A percentile compares a stretch with the other conserved stretches of the same genome.
Conservation (phyloP, 2,329 filamentous ascomycete genomes). For the Aspergillus niger region DNA sequence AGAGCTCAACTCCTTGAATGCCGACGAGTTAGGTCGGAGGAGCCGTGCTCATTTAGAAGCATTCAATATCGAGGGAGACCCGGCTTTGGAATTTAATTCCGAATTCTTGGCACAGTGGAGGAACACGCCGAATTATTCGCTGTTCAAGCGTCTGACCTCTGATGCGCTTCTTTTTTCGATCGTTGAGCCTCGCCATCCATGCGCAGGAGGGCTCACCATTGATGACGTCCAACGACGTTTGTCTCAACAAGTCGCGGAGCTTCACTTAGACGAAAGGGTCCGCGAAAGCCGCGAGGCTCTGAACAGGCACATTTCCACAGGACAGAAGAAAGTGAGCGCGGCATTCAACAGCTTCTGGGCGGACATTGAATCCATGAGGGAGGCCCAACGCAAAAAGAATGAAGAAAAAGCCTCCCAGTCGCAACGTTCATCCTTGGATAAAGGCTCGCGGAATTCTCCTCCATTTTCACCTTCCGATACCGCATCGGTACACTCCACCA, state of each 20-base stretch:
- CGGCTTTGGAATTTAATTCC: slow-evolving; percentile 75
- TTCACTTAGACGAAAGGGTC: slow-evolving; percentile 89
- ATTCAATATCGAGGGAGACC: slow-evolving; percentile 74
- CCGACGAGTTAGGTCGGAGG: slow-evolving; percentile 45
- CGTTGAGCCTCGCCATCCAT: slow-evolving; percentile 89
- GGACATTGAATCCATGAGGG: slow-evolving; percentile 80
- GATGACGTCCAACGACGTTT: slow-evolving; percentile 92
- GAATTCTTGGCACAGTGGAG: slow-evolving; percentile 90
- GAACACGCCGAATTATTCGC: slow-evolving; percentile 83
- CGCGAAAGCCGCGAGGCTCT: slow-evolving; percentile 80
- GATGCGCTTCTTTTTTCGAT: slow-evolving; percentile 93
- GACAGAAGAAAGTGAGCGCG: slow-evolving; percentile 81
- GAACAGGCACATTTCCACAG: slow-evolving; percentile 84
- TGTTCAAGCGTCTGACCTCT: slow-evolving; percentile 74
- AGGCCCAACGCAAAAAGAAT: slow-evolving; percentile 64
- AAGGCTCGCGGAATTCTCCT: slow-evolving; percentile 25
- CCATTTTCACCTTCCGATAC: slow-evolving; percentile 30
- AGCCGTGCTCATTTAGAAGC: slow-evolving; percentile 56
- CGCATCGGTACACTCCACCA: slow-evolving; percentile 22
- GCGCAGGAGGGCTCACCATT: slow-evolving; percentile 86
- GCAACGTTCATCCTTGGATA: slow-evolving; percentile 35
- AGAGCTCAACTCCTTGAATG: slow-evolving; percentile 56
- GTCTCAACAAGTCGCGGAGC: slow-evolving; percentile 86
- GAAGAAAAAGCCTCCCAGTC: slow-evolving; percentile 37
- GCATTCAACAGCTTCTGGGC: slow-evolving; percentile 88